Evolutionary conservation across 2,329 filamentous ascomycete species (phyloP), one percentile per base, ranked within the genome.

Genomic region (Penicillium sp.): DNA sequence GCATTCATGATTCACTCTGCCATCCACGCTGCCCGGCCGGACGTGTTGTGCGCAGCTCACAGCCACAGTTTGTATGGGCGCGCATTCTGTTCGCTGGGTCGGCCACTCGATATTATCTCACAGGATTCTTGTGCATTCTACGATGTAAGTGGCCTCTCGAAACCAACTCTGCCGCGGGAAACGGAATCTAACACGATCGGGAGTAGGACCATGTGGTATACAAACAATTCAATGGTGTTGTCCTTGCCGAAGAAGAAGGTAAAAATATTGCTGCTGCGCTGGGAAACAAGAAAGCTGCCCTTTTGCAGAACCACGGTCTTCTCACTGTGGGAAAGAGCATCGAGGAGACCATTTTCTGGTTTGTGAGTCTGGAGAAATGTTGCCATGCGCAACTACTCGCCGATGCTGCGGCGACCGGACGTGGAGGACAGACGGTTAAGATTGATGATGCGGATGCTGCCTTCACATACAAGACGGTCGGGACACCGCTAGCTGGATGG

Each of bases 381-480:
- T 84, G 82, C 67, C 78, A 84, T 60, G 78, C 80, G 38, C 83
- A 85, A 70, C 69, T 85, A 48, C 63, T 84, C 61, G 83, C 82
- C 1, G 83, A 85, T 67, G 83, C 83, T 0, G 82, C 83, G 3
- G 78, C 78, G 1, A 71, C 68, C 0, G 88, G 89, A 0, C 79
- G 86, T 2, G 89, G 89, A 1, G 82, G 83, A 0, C 76, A 83
- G 71, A 90, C 89, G 0, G 78, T 90, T 33, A 88, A 89, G 74
- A 89, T 93, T 67, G 79, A 82, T 8, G 84, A 89, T 1, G 85
- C 87, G 55, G 89, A 93, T 72, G 89, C 90, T 1, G 78, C 73
- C 16, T 90, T 84, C 69, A 92, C 90, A 0, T 87, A 85, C 68
- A 85, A 88, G 75, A 82, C 85, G 0, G 80, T 92, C 3, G 90